phyloP scores from a whole-genome alignment of 2,329 filamentous ascomycete genomes.

The Sordariomycetes sp. region DNA sequence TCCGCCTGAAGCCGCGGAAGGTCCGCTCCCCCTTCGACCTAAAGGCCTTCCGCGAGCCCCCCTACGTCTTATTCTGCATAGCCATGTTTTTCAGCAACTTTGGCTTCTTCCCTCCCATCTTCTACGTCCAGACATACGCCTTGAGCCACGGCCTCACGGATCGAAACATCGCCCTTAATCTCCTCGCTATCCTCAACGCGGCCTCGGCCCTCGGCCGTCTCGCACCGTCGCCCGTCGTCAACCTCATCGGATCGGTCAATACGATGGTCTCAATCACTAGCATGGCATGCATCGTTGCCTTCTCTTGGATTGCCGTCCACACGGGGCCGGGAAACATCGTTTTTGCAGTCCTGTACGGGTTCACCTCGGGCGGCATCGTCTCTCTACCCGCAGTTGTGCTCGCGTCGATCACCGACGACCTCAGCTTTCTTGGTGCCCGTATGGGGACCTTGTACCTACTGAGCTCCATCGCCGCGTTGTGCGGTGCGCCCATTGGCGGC shows the following conservation, averaged over 20 bases:
- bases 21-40: conserved; percentile 17
- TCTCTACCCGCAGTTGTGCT: conserved; percentile 30
- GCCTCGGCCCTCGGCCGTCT: conserved; percentile 37
- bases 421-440: conserved; percentile 27
- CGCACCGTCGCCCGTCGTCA: conserved; percentile 31
- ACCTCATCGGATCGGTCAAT: conserved; percentile 28
- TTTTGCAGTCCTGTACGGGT: conserved; percentile 33
- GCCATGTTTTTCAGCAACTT: conserved; percentile 22
- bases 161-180: conserved; percentile 26
- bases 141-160: conserved; percentile 19
- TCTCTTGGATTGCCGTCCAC: conserved; percentile 28
- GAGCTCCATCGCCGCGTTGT: conserved; percentile 22
- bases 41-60: conserved; percentile 16
- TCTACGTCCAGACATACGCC: conserved; percentile 33
- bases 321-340: conserved; percentile 23
- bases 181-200: conserved; percentile 40
- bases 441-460: conserved; percentile 30
- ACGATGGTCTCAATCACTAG: conserved; percentile 23
- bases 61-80: conserved; percentile 19
- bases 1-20: conserved; percentile 10
- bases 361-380: conserved; percentile 34
- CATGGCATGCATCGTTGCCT: conserved; percentile 19
- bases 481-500: conserved; percentile 25
- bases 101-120: conserved; percentile 27
- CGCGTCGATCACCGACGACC: conserved; percentile 26